Evolutionary conservation across 176 grass and related monocot species (phyloP).

Genomic region (Zea mays): DNA sequence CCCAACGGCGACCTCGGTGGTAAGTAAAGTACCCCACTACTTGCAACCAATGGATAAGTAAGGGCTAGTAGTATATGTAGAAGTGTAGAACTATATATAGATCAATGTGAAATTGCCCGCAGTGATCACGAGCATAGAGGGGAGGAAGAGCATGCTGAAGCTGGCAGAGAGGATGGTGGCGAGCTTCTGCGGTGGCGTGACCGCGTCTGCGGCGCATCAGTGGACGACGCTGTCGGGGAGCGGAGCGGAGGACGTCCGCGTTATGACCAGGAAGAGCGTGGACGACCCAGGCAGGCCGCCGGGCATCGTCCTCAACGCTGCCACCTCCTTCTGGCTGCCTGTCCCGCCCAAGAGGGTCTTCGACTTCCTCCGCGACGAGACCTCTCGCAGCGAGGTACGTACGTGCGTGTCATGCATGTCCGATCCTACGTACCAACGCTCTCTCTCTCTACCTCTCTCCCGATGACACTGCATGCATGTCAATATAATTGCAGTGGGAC

Average conservation of each 20-base stretch:
- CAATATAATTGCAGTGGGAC: constrained; percentile 65
- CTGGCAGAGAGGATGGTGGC: constrained; percentile 94
- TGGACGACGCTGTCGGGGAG: constrained; percentile 92
- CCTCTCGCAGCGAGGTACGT: constrained; percentile 81
- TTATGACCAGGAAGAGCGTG: constrained; percentile 88
- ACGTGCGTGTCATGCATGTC: too few relatives aligned
- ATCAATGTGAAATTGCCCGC: neutral
- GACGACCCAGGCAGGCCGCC: constrained; percentile 85
- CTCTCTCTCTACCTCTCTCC: too few relatives aligned
- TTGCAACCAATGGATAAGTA: too few relatives aligned
- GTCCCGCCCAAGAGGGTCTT: constrained; percentile 72
- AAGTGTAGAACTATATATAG: too few relatives aligned
- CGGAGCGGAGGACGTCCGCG: constrained; percentile 78
- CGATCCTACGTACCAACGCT: too few relatives aligned
- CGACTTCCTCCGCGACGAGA: constrained; percentile 85
- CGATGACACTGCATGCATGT: too few relatives aligned
- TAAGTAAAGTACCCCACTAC: too few relatives aligned
- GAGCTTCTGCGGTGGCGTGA: constrained; percentile 90
- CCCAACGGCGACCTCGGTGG: constrained; percentile 59
- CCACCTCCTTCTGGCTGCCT: constrained; percentile 93
- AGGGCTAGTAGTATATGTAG: too few relatives aligned
- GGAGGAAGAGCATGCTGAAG: constrained; percentile 93
- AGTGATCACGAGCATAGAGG: constrained; percentile 88
- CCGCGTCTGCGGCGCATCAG: constrained; percentile 74
- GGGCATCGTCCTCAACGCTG: constrained; percentile 89